Evolutionary conservation across 2,329 filamentous ascomycete species (phyloP), one percentile per base, ranked within the genome.

Genomic region (Botryotinia globosa): DNA sequence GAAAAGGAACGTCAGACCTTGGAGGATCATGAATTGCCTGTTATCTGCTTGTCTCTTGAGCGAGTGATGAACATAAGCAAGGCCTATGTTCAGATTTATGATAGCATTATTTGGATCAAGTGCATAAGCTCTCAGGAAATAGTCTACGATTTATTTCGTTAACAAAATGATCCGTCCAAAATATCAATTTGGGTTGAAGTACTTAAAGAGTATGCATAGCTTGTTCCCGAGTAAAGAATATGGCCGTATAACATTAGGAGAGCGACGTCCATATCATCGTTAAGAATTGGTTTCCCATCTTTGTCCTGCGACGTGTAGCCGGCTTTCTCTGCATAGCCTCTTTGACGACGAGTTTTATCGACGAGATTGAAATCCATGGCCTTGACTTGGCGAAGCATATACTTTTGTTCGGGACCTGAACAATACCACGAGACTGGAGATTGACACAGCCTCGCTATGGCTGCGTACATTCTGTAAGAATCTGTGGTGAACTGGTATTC

Each of bases 21-120:
- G 94, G 75, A 93, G 86, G 59, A 98, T 89, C 58, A 94, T 88
- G 79, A 93, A 95, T 80, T 98, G 95, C 2, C 96, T 86, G 80
- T 98, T 98, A 65, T 95, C 93, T 0, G 92, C 90, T 81, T 97
- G 93, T 3, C 95, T 88, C 81, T 98, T 98, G 79, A 98, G 87
- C 0, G 92, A 91, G 80, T 96, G 92, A 81, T 98, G 93, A 56
- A 98, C 88, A 81, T 97, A 98, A 44, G 91, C 91, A 20, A 96
- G 87, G 0, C 91, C 94, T 37, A 98, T 90, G 77, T 89, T 92
- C 18, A 99, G 87, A 75, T 94, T 91, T 75, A 98, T 88, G 78
- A 93, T 89, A 0, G 91, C 87, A 78, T 97, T 97, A 12, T 87
- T 82, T 0, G 92, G 91, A 76, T 94, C 91, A 3, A 98, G 83